phyloP scores from a whole-genome alignment of 305 asterid species.

The Withania somnifera region DNA sequence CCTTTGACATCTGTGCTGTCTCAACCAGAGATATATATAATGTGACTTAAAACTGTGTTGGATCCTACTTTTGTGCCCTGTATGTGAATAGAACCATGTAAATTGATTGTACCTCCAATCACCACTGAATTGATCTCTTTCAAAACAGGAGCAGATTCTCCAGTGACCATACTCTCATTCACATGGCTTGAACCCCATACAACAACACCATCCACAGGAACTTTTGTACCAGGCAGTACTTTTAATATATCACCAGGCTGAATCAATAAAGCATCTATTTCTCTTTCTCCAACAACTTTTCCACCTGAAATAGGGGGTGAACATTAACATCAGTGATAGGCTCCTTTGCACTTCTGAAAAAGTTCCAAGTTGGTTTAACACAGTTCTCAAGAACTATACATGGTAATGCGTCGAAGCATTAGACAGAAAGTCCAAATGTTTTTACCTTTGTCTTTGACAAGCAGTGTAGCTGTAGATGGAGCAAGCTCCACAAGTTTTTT shows the following conservation, averaged over 20 bases:
- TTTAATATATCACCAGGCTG: constrained; percentile 89
- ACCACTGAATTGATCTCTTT: constrained; percentile 61
- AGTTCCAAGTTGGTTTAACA: neutral
- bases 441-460: constrained; percentile 65
- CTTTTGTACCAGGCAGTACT: constrained; percentile 89
- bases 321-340: constrained; percentile 5
- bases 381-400: neutral
- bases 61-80: constrained; percentile 90
- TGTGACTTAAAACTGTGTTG: constrained; percentile 89
- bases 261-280: constrained; percentile 82
- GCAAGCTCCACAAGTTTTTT: constrained; percentile 91
- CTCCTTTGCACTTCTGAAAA: neutral
- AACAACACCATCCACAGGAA: constrained; percentile 88
- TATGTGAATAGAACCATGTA: constrained; percentile 84
- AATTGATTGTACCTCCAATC: constrained; percentile 91
- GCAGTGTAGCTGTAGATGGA: constrained; percentile 84
- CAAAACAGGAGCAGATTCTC: constrained; percentile 76
- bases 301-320: constrained; percentile 49
- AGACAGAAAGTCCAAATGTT: neutral
- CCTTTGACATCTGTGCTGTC: constrained; percentile 99
- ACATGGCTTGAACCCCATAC: constrained; percentile 97
- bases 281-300: constrained; percentile 74
- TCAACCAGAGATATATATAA: constrained; percentile 92
- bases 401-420: neutral
- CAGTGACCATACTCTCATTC: constrained; percentile 97